Evolutionary conservation across 139 green algal species (phyloP).

Genomic region (Mychonastes homosphaera): DNA sequence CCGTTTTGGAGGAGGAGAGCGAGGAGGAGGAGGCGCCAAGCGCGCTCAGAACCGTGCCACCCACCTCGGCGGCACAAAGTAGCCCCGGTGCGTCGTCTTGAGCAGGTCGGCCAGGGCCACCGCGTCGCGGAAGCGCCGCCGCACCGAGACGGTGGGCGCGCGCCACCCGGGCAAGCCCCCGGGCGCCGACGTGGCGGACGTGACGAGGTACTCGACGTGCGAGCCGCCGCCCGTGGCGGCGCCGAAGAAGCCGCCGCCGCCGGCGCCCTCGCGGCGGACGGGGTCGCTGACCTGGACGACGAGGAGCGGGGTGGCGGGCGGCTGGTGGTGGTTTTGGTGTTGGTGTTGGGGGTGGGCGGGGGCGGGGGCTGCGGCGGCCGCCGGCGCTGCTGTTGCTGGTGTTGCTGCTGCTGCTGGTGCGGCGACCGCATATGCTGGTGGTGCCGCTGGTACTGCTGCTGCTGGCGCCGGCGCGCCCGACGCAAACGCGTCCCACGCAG

Average conservation of each 20-base stretch:
- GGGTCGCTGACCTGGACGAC: neutral
- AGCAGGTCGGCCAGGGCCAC: slow-evolving; percentile 42
- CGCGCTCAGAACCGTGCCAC: too few species aligned
- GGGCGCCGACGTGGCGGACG: slow-evolving; percentile 18
- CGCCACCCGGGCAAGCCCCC: slow-evolving; percentile 10
- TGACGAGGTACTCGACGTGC: slow-evolving; percentile 55
- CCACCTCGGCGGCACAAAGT: slow-evolving; percentile 66
- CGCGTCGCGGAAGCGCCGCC: slow-evolving; percentile 48
- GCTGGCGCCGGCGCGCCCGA: neutral
- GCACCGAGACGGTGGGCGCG: slow-evolving; percentile 14
- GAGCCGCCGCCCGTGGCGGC: slow-evolving; percentile 11
- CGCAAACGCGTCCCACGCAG: too few species aligned
- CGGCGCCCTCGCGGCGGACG: neutral
- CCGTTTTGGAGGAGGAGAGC: too few species aligned
- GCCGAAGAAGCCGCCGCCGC: neutral
- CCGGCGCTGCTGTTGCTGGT: neutral
- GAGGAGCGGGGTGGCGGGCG: neutral
- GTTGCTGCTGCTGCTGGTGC: neutral
- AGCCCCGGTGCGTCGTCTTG: slow-evolving; percentile 41
- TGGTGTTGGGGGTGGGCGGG: neutral
- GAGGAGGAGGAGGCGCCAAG: too few species aligned
- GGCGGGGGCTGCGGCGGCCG: slow-evolving; percentile 5
- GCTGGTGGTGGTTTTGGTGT: neutral
- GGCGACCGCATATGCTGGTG: neutral
- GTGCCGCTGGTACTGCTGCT: neutral